These are phyloP conservation scores for Gossypium schwendimanii DNA, from an alignment of 441 rosid species.

Conservation along the genomic window DNA sequence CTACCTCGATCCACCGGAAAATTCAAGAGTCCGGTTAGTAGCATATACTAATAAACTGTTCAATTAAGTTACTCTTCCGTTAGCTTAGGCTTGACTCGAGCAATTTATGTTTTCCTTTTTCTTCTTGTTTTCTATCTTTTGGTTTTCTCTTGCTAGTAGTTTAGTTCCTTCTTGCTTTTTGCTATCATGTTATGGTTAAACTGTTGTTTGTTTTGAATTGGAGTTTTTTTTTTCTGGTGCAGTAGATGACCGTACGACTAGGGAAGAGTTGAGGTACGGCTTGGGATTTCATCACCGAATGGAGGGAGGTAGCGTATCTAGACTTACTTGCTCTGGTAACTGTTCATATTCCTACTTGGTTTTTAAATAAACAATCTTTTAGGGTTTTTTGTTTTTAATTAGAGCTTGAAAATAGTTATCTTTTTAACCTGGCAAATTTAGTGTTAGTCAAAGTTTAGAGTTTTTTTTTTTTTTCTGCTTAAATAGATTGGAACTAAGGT, in stretches of 20 bases:
- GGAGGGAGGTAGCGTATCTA: slow-evolving; percentile 99
- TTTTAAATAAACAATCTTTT: not conserved
- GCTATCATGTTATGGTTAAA: slow-evolving; percentile 7
- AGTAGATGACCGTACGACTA: slow-evolving; percentile 59
- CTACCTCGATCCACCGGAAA: slow-evolving; percentile 44
- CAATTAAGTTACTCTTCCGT: slow-evolving; percentile 3
- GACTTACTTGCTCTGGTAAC: slow-evolving; percentile 83
- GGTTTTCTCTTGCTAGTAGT: not conserved
- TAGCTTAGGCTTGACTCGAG: not conserved
- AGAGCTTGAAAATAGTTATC: not conserved
- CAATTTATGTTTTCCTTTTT: not conserved
- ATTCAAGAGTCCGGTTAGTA: slow-evolving; percentile 32
- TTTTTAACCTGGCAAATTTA: not conserved
- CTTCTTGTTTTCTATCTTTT: not conserved
- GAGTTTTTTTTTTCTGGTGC: slow-evolving; percentile 12
- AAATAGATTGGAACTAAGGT: not conserved
- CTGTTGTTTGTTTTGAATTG: not conserved
- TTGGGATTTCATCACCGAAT: slow-evolving; percentile 73
- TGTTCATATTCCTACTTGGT: slow-evolving; percentile 62
- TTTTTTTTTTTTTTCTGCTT: not conserved
- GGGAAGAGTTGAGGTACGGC: slow-evolving; percentile 58
- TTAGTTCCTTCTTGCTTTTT: not conserved
- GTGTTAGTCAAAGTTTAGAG: not conserved
- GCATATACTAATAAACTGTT: not conserved
- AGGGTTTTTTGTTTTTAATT: slow-evolving; percentile 1